A percentile compares a stretch with the other conserved stretches of the same genome.
Evolutionary conservation across 768 basidiomycete genomes (phyloP).

Genomic region (Termitomyces sp.): DNA sequence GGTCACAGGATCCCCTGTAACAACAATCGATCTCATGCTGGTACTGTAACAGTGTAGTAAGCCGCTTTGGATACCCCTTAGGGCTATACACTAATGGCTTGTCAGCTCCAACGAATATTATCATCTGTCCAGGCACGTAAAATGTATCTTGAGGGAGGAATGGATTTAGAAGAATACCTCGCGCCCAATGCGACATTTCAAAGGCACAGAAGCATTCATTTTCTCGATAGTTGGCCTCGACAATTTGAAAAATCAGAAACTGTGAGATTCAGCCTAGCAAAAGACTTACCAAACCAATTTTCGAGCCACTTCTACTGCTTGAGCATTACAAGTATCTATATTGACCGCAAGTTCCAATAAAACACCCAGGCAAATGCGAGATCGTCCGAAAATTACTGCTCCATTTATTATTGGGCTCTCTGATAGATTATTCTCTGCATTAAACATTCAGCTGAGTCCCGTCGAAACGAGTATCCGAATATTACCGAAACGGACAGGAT

Average conservation of each 20-base stretch:
- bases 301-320: not conserved
- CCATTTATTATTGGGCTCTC: not conserved
- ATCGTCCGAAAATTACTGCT: slow-evolving; percentile 3
- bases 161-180: not conserved
- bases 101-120: not conserved
- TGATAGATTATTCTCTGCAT: not conserved
- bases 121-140: not conserved
- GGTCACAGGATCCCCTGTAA: not conserved
- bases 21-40: not conserved
- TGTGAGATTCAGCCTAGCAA: not conserved
- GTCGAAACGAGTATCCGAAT: not conserved
- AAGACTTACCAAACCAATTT: not conserved
- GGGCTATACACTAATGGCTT: not conserved
- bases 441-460: not conserved
- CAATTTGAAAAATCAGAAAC: not conserved
- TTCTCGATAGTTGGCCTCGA: not conserved
- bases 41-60: not conserved
- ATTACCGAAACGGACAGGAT: not conserved
- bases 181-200: not conserved
- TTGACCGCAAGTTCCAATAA: not conserved
- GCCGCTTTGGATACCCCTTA: not conserved
- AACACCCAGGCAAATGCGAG: not conserved
- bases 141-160: not conserved
- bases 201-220: not conserved
- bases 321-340: not conserved